Evolutionary conservation across 768 basidiomycete genomes (phyloP), one percentile per base, ranked within the genome.

Genomic region (Kwoniella mangroviensis): DNA sequence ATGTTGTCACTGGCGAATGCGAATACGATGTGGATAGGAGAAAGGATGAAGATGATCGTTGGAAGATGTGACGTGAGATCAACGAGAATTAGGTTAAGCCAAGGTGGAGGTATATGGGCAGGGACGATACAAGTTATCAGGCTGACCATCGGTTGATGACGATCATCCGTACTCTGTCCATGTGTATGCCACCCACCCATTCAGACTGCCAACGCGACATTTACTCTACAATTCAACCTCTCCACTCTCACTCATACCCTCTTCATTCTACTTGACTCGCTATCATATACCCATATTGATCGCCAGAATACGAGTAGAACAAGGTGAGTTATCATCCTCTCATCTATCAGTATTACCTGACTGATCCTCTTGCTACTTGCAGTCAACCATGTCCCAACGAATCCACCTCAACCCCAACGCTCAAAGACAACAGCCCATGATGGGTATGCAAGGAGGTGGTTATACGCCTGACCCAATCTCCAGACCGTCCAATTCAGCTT

Each of bases 381-480:
- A 57, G 56, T 43, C 41, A 63, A 67, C 9, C 45, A 80, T 80
- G 79, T 78, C 78, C 9, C 75, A 78, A 69, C 74, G 82, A 15
- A 79, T 83, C 52, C 82, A 83, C 68, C 78, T 83, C 34, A 83
- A 83, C 73, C 82, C 82, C 3, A 81, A 83, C 61, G 78, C 75
- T 22, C 75, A 75, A n/a, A 61, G 76, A 11, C 68, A 69, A 59
- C 68, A 69, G 45, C 58, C 60, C n/a, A 73, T 75, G 7, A 74
- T 74, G 73, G 56, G 58, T 60, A 60, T 60, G 58, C 40, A 43
- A 60, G 49, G 55, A 41, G 63, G 64, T 41, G 77, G 77, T 13
- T 80, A 80, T 61, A 67, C 67, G 19, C 79, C 79, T 45, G 79
- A 79, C 60, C 75, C 76, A 51, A 72, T 74, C 42, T 55, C 53